A percentile compares a stretch with the other conserved stretches of the same genome.
These are phyloP conservation scores for Angophora floribunda DNA, from an alignment of 345 rosid genomes.

Conservation along the genomic window DNA sequence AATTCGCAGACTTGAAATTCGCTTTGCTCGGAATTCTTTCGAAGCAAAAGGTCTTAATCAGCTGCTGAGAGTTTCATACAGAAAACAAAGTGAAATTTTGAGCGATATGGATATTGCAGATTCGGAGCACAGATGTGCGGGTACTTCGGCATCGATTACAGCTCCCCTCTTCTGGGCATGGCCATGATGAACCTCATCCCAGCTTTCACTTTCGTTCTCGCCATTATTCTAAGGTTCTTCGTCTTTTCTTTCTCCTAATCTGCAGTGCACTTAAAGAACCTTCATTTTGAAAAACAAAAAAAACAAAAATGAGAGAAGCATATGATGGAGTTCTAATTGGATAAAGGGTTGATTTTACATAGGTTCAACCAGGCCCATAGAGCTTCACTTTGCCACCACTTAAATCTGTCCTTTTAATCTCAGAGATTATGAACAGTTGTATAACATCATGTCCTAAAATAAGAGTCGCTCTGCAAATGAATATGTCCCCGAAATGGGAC, in stretches of 20 bases:
- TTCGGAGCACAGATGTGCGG: constrained; percentile 15
- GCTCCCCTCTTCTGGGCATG: constrained; percentile 39
- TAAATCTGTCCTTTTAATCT: background rate
- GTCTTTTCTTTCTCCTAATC: background rate
- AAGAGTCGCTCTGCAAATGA: background rate
- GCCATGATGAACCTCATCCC: constrained; percentile 48
- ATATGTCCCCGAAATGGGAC: background rate
- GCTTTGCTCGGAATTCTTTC: background rate
- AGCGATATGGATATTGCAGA: background rate
- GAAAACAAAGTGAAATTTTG: background rate
- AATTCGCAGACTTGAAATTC: background rate
- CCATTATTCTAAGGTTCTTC: constrained; percentile 29
- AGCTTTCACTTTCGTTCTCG: constrained; percentile 38
- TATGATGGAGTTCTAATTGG: background rate
- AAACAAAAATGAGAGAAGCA: background rate
- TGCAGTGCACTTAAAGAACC: background rate
- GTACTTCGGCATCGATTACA: constrained; percentile 29
- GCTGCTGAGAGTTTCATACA: background rate
- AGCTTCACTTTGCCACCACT: background rate
- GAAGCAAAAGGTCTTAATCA: background rate
- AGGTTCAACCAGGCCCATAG: background rate
- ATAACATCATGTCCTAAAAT: background rate
- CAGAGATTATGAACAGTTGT: background rate
- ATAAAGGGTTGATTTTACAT: background rate
- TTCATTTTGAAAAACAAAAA: background rate